phyloP scores from a whole-genome alignment of 2,329 filamentous ascomycete genomes.

The Penicillium brevicompactum region DNA sequence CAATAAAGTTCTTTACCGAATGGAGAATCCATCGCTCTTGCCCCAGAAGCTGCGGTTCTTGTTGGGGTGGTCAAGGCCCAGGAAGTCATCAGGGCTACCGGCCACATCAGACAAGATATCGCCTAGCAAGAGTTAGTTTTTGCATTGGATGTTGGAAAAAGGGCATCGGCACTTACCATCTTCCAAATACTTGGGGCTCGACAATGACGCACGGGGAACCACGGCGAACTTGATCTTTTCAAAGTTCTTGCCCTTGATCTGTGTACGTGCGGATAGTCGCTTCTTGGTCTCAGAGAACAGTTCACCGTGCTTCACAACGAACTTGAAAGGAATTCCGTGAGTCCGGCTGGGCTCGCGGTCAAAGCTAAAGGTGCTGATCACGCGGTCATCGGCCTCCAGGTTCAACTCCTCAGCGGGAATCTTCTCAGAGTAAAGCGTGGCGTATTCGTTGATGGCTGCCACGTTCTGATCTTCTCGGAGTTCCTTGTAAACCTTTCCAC shows the following conservation, averaged over 20 bases:
- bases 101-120: slow-evolving; percentile 57
- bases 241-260: slow-evolving; percentile 95
- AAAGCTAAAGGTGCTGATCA: slow-evolving; percentile 86
- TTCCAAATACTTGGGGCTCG: slow-evolving; percentile 77
- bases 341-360: slow-evolving; percentile 82
- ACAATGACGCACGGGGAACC: slow-evolving; percentile 69
- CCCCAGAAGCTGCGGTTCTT: slow-evolving; percentile 62
- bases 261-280: slow-evolving; percentile 87
- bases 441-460: slow-evolving; percentile 83
- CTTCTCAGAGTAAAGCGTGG: slow-evolving; percentile 76
- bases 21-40: slow-evolving; percentile 66
- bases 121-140: slow-evolving; percentile 33
- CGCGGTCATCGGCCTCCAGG: slow-evolving; percentile 65
- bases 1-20: slow-evolving; percentile 49
- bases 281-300: slow-evolving; percentile 90
- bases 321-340: slow-evolving; percentile 90
- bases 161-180: slow-evolving; percentile 67
- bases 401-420: slow-evolving; percentile 69
- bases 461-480: slow-evolving; percentile 71
- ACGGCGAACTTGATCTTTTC: slow-evolving; percentile 98
- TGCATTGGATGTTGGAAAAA: not conserved
- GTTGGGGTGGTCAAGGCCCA: slow-evolving; percentile 68
- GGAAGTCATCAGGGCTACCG: slow-evolving; percentile 77
- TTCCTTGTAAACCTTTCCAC: slow-evolving; percentile 80
- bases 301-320: slow-evolving; percentile 81